Evolutionary conservation across 805 yeast species (phyloP), one percentile per base, ranked within the genome.

Genomic region (Cyberlindnera maritima): DNA sequence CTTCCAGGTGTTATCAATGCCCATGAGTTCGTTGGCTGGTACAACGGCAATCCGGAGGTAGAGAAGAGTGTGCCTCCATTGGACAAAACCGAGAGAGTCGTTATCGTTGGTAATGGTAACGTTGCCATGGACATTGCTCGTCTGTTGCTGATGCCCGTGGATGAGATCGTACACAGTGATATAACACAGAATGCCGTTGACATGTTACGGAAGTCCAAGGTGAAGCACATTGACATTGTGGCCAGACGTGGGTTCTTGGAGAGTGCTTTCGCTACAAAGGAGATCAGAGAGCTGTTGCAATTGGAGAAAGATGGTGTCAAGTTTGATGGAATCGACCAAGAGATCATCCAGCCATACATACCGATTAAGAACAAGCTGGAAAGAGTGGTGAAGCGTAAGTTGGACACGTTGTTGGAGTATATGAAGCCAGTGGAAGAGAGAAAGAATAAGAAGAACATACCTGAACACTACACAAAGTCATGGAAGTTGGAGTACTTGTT

Each of bases 61-160:
- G 68, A 33, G 26, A 17, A 14, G 19, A 62, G 72, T 14, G 65
- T 72, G 18, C 85, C 88, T 5, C 81, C 81, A n/a, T 71, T 92
- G 56, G 72, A 74, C 2, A 67, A 75, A 26, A 82, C 83, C 3
- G 75, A 77, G 50, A 71, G 75, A 33, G 96, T 89, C 2, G 79
- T 85, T 0, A 83, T 94, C 28, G 77, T 94, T n/a, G 99, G 99
- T 7, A 92, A 91, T 64, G 99, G 99, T 39, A 94, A 94, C 62
- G 99, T 94, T 15, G 96, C 98, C 0, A 68, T 94, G 50, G 99
- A 94, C 63, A 80, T 94, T 4, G 89, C 96, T 1, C 71, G 99
- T 44, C 72, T 94, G 1, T 68, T 94, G 29, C 64, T 91, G 46
- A 81, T 83, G 4, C 78, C 84, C 0, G 65, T 71, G 1, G 69